phyloP scores from a whole-genome alignment of 2,329 filamentous ascomycete genomes.

The Westerdykella sp. region DNA sequence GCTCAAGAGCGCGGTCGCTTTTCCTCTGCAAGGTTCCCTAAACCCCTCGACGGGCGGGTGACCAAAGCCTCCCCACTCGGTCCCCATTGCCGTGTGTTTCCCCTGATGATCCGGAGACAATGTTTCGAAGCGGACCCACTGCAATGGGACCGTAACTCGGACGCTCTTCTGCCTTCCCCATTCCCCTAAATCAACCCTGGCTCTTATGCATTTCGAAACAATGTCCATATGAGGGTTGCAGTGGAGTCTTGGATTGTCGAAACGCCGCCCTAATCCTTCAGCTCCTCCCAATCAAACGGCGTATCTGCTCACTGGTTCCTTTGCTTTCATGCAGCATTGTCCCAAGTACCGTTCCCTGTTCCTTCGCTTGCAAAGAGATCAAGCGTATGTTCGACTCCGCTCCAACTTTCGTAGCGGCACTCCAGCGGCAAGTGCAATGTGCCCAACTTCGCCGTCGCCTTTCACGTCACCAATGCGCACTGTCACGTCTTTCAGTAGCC shows the following conservation, averaged over 20 bases:
- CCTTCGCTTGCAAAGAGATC: background rate
- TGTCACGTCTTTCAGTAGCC: constrained; percentile 27
- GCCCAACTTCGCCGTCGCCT: constrained; percentile 24
- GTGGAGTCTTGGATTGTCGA: background rate
- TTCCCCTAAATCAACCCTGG: too few relatives aligned
- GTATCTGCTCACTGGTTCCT: too few relatives aligned
- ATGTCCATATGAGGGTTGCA: background rate
- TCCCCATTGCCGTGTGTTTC: background rate
- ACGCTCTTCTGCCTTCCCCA: background rate
- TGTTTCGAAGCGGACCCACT: constrained; percentile 12
- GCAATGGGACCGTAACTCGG: background rate
- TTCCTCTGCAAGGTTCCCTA: background rate
- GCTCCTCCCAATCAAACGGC: too few relatives aligned
- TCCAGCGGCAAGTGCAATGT: constrained; percentile 33
- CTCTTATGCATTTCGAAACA: too few relatives aligned
- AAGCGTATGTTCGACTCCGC: constrained; percentile 21
- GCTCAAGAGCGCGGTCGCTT: background rate
- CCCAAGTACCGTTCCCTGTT: background rate
- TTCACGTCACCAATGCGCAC: constrained; percentile 29
- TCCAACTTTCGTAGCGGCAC: constrained; percentile 23
- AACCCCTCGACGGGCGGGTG: background rate
- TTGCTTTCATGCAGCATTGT: background rate
- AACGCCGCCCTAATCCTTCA: too few relatives aligned
- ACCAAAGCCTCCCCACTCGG: too few relatives aligned
- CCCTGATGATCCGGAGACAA: constrained; percentile 4